phyloP scores from a whole-genome alignment of 2,329 filamentous ascomycete genomes.

The Apiospora kogelbergensis region DNA sequence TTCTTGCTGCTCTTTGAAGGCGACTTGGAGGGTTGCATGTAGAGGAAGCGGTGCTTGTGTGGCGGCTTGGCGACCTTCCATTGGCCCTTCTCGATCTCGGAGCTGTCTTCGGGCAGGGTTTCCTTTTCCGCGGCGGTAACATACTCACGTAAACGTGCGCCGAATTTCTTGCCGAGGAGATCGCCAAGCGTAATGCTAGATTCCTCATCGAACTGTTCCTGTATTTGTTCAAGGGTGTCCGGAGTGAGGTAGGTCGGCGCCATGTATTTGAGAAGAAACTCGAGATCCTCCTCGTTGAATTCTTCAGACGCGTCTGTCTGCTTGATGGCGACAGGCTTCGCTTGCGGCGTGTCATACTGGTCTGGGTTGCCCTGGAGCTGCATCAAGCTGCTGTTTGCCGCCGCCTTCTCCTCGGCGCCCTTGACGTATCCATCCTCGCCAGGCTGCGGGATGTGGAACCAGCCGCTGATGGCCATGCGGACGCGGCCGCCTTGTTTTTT shows the following conservation, averaged over 20 bases:
- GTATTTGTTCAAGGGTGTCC: slow-evolving; percentile 81
- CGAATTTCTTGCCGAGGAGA: slow-evolving; percentile 78
- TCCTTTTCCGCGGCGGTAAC: slow-evolving; percentile 64
- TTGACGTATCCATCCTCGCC: slow-evolving; percentile 90
- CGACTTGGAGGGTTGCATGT: slow-evolving; percentile 58
- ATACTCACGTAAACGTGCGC: slow-evolving; percentile 67
- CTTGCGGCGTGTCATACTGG: slow-evolving; percentile 79
- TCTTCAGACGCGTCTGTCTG: slow-evolving; percentile 43
- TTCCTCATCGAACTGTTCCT: slow-evolving; percentile 76
- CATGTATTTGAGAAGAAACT: slow-evolving; percentile 89
- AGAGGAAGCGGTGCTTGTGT: slow-evolving; percentile 93
- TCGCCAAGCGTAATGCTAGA: slow-evolving; percentile 80
- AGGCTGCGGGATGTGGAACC: slow-evolving; percentile 96
- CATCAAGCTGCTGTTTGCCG: slow-evolving; percentile 85
- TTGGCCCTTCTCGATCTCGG: slow-evolving; percentile 57
- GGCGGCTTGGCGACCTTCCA: slow-evolving; percentile 85
- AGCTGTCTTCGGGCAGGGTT: slow-evolving; percentile 44
- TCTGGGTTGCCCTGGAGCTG: slow-evolving; percentile 92
- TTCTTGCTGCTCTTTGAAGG: slow-evolving; percentile 15
- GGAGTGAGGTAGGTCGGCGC: slow-evolving; percentile 88
- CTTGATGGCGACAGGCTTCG: slow-evolving; percentile 52
- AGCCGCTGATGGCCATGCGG: slow-evolving; percentile 97
- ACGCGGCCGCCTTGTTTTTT: slow-evolving; percentile 73
- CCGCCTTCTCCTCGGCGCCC: slow-evolving; percentile 82
- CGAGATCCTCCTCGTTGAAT: slow-evolving; percentile 76